A percentile compares a stretch with the other conserved stretches of the same genome.
Conservation (phyloP, 2,329 filamentous ascomycete genomes). For the Fusarium secorum region DNA sequence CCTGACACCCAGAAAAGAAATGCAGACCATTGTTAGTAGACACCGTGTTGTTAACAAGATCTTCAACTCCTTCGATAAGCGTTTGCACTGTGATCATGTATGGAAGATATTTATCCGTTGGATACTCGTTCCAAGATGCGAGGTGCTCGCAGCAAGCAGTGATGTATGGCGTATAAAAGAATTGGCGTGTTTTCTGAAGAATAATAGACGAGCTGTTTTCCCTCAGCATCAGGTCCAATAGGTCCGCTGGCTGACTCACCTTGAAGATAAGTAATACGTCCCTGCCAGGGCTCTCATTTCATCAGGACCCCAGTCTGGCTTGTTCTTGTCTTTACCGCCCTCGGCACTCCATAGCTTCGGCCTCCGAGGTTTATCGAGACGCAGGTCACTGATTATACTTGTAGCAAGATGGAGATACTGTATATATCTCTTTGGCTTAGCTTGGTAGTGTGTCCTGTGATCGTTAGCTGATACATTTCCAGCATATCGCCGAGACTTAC, state of each 20-base stretch:
- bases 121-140: slow-evolving; percentile 3
- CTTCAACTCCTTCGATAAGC: slow-evolving; percentile 40
- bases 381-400: slow-evolving; percentile 45
- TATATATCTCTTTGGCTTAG: slow-evolving; percentile 40
- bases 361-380: slow-evolving; percentile 41
- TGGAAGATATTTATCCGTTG: slow-evolving; percentile 39
- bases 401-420: slow-evolving; percentile 43
- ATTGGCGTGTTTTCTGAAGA: slow-evolving; percentile 42
- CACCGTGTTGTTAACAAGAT: slow-evolving; percentile 10
- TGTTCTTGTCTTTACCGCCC: slow-evolving; percentile 18
- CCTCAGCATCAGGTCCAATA: background rate
- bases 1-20: slow-evolving; percentile 13
- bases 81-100: slow-evolving; percentile 40
- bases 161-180: slow-evolving; percentile 38
- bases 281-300: slow-evolving; percentile 44
- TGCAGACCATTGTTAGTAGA: background rate
- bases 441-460: slow-evolving; percentile 45
- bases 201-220: slow-evolving; percentile 39
- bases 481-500: background rate
- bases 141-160: slow-evolving; percentile 38
- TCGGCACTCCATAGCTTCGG: slow-evolving; percentile 40
- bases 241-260: background rate
- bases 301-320: slow-evolving; percentile 39
- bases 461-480: background rate
- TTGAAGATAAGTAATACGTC: slow-evolving; percentile 44